Evolutionary conservation across 2,329 filamentous ascomycete species (phyloP).

Genomic region (Colletotrichum ledebouriae): DNA sequence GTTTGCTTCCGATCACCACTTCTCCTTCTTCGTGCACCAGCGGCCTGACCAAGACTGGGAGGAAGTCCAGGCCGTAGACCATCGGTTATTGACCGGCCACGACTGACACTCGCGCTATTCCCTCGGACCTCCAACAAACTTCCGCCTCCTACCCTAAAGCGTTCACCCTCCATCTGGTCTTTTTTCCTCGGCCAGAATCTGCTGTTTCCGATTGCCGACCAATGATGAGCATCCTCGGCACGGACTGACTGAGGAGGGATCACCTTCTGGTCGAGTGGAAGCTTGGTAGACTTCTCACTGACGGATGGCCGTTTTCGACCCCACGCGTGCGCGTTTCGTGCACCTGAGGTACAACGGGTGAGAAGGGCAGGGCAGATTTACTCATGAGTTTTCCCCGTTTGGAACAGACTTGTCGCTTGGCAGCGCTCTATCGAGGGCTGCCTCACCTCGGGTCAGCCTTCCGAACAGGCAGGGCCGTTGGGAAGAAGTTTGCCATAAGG

Average conservation of each 20-base stretch:
- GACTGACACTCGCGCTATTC: constrained; percentile 10
- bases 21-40: not conserved
- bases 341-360: constrained; percentile 20
- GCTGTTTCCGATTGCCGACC: constrained; percentile 6
- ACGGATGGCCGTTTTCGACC: constrained; percentile 2
- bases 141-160: constrained; percentile 11
- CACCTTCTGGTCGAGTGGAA: not conserved
- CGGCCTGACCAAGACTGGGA: not conserved
- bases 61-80: too few species aligned
- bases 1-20: not conserved
- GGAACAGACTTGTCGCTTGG: constrained; percentile 13
- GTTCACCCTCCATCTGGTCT: not conserved
- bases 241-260: not conserved
- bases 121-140: constrained; percentile 19
- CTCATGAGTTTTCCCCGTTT: constrained; percentile 2
- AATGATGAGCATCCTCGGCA: constrained; percentile 13
- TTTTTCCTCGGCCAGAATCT: not conserved
- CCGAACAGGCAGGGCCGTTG: not conserved
- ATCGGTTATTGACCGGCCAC: too few species aligned
- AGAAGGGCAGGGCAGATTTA: not conserved
- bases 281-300: not conserved
- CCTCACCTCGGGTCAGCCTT: not conserved
- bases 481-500: too few species aligned
- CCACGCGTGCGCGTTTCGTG: constrained; percentile 17
- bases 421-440: not conserved